Base-by-base conservation (phyloP, 192 early-diverging fungal species). In the Phlyctochytrium arcticum region DNA sequence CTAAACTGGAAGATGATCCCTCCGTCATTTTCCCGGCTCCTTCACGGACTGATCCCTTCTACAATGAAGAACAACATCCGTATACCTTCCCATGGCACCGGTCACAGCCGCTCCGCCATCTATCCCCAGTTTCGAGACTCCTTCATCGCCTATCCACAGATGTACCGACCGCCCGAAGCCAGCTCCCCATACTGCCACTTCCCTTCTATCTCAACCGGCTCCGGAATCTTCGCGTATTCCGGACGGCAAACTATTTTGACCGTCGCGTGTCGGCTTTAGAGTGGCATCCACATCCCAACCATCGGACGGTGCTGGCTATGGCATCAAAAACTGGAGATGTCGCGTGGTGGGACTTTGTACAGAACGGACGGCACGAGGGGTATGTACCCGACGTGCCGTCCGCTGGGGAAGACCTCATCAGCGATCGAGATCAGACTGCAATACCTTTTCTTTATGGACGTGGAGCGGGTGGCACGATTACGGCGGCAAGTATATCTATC, bases 301-400 rank as follows among this genome's bases (percentile, higher is more conserved):
- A n/a, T 57, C 23, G 9, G 17, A 24, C 15, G 23, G 31, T 33
- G 15, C n/a, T 57, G 17, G 55, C 31, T 9, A 30, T 57, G 15
- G 55, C 27, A 32, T 36, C 31, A 15, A 57, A 57, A 30, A 32
- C 27, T n/a, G 55, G 55, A 15, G 55, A 57, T 36, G 12, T 57
- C 9, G 55, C 34, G 10, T 57, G 55, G 55, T 57, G 55, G 55
- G 55, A 57, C 34, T 33, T 34, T 36, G 55, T n/a, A 23, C 9
- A 33, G 26, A 57, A 57, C 24, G 55, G 12, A 15, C 24, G 55
- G 4, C 31, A 57, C 24, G 55, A 9, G 24, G 55, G 55, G 17
- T 57, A 57, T 3, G 31, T 33, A n/a, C n/a, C 2, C 15, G 50
- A 26, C 12, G 39, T 42, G n/a, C n/a, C n/a, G n/a, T n/a, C n/a